phyloP scores from a whole-genome alignment of 805 yeast genomes.

The Hanseniaspora vineae region DNA sequence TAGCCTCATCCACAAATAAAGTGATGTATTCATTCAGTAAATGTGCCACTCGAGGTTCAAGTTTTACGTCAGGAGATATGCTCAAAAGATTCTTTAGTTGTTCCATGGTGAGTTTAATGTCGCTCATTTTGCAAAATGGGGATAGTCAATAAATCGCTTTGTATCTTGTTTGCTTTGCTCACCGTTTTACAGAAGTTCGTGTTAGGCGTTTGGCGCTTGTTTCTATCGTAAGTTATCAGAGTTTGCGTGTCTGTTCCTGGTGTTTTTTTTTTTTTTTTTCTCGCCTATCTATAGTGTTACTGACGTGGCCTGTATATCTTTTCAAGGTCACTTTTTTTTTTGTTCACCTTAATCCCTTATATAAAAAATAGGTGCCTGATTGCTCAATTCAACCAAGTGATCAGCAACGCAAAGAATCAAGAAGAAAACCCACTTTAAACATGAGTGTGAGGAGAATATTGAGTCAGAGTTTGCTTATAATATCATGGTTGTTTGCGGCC shows the following conservation, averaged over 20 bases:
- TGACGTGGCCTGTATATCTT: no score
- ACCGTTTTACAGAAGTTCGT: no score
- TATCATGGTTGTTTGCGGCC: background rate
- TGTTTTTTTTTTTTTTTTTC: no score
- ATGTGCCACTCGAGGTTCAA: background rate
- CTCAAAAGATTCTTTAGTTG: background rate
- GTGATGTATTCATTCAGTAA: constrained; percentile 10
- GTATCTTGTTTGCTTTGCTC: no score
- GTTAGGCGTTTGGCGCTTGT: no score
- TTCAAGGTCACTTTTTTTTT: background rate
- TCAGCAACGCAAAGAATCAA: background rate
- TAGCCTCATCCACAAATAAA: constrained; percentile 19
- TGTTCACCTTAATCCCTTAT: background rate
- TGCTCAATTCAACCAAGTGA: no score
- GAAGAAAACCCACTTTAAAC: background rate
- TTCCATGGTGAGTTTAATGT: background rate
- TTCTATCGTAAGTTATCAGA: no score
- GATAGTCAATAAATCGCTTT: no score
- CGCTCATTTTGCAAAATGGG: background rate
- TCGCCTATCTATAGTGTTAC: no score
- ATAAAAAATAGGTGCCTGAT: no score
- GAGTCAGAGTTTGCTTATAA: no score
- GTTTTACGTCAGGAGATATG: background rate
- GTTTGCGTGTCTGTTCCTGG: no score
- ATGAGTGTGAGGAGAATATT: background rate